Conservation (phyloP, 1,284 basidiomycete genomes). For the Apiotrichum gamsii region DNA sequence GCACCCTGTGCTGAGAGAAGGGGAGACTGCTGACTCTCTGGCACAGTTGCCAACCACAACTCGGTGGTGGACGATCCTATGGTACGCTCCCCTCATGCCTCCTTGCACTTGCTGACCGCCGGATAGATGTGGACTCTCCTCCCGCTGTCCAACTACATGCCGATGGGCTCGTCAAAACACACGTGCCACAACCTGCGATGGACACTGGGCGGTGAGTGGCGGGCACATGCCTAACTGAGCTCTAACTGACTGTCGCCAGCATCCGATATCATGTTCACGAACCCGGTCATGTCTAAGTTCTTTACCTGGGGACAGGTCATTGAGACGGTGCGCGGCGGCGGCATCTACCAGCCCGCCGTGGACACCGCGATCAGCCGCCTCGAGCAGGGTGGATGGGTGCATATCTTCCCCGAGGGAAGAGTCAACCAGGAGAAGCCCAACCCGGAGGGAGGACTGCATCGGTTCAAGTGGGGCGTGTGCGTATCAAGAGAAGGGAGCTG, state of each 20-base stretch:
- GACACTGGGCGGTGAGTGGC: constrained; percentile 39
- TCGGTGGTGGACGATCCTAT: constrained; percentile 57
- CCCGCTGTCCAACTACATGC: constrained; percentile 58
- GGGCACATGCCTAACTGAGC: not conserved
- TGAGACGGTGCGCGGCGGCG: constrained; percentile 82
- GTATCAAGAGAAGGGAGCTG: constrained; percentile 43
- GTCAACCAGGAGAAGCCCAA: constrained; percentile 69
- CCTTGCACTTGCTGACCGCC: too few relatives aligned
- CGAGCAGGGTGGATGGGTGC: constrained; percentile 78
- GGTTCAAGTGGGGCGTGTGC: constrained; percentile 96
- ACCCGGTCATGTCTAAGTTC: constrained; percentile 73
- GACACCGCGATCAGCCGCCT: constrained; percentile 73
- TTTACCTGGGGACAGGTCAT: constrained; percentile 88
- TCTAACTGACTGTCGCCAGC: constrained; percentile 51
- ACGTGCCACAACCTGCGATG: constrained; percentile 41
- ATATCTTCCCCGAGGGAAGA: constrained; percentile 90
- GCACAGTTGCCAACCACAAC: constrained; percentile 77
- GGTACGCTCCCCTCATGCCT: too few relatives aligned
- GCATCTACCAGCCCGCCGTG: constrained; percentile 83
- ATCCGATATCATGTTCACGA: constrained; percentile 93
- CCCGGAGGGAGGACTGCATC: constrained; percentile 55
- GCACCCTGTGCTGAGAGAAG: constrained; percentile 10
- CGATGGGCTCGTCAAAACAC: constrained; percentile 32
- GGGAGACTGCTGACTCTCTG: not conserved
- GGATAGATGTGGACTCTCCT: constrained; percentile 78